These are phyloP conservation scores for Nitzschia sp. DNA, from an alignment of 108 stramenopile species.

Conservation along the genomic window DNA sequence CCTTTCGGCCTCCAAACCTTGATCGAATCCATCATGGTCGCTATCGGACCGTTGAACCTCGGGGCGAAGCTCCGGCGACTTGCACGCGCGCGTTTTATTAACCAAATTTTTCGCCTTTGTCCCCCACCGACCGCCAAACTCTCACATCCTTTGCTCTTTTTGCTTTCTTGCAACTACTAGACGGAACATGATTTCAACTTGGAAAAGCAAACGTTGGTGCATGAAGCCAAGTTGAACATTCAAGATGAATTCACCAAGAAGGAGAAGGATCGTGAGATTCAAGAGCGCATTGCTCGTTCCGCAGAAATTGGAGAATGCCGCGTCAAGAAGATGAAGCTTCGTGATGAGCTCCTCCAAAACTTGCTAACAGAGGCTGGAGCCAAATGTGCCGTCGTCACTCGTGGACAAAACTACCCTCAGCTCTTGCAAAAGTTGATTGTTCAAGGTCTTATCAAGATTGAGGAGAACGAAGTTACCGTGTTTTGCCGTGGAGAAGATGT, in stretches of 20 bases:
- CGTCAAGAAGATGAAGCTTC: conserved; percentile 96
- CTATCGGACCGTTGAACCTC: too few species aligned
- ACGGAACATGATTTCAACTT: conserved; percentile 98
- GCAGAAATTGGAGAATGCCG: conserved; percentile 94
- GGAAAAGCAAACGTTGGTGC: conserved; percentile 99
- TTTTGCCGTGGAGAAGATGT: conserved; percentile 92
- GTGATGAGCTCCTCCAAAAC: conserved; percentile 90
- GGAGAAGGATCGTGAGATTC: conserved; percentile 94
- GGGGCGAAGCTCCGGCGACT: too few species aligned
- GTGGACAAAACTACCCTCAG: conserved; percentile 88
- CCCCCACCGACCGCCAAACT: too few species aligned
- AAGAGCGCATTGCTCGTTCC: conserved; percentile 92
- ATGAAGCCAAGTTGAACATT: conserved; percentile 96
- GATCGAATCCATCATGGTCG: too few species aligned
- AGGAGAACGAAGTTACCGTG: conserved; percentile 91
- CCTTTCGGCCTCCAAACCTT: too few species aligned
- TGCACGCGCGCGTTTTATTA: too few species aligned
- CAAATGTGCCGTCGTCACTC: conserved; percentile 80
- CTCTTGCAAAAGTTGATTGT: conserved; percentile 96
- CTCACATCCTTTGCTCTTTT: too few species aligned
- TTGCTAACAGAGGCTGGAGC: conserved; percentile 75
- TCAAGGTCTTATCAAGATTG: conserved; percentile 98
- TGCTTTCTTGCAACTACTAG: conserved; percentile 28
- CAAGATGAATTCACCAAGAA: conserved; percentile 97
- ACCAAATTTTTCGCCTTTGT: neutral